Evolutionary conservation across 2,329 filamentous ascomycete species (phyloP), one percentile per base, ranked within the genome.

Genomic region (Ophiostoma ips): DNA sequence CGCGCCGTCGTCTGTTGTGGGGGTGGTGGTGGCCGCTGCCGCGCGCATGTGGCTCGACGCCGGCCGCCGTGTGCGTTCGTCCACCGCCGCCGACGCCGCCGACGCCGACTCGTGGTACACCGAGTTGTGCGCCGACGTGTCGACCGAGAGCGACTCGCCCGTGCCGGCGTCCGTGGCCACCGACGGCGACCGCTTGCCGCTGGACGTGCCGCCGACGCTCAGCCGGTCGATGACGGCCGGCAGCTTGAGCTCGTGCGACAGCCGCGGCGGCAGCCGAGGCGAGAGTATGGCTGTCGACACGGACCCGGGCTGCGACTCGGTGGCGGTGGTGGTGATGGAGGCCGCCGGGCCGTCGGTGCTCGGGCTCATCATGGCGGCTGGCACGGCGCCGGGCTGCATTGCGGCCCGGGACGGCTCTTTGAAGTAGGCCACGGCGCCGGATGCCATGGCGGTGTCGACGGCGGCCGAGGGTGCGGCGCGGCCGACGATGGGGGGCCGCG

Each of bases 161-260:
- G 70, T 74, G 46, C 73, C 72, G 21, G 72, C 71, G 44, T 80
- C 78, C 48, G 75, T 50, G 12, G 77, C 81, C 1, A 77, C 80
- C 7, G 76, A 75, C 52, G 76, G 69, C 12, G 79, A 81, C 13
- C 66, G 68, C 8, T 64, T 64, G 28, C 62, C 63, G 7, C 62
- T 66, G 2, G 69, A 66, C 21, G 66, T 66, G 30, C 66, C 66
- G 9, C 72, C 67, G 9, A 66, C 67, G 53, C 67, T 73, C 44
- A 78, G 75, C n/a, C 72, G 72, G 56, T 76, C 70, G 50, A 78
- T 76, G 5, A 77, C 70, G 2, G 70, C 68, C 1, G 78, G 67
- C 53, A 69, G 63, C 61, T 71, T 62, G 35, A 64, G 57, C 8
- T 71, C 68, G 18, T 57, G 58, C 2, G 33, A 13, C 6, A 41